Percentiles rank a stretch among this genome's conserved stretches.
Evolutionary conservation across 169 alveolate genomes (phyloP).

Genomic region (Condylostoma magnum): DNA sequence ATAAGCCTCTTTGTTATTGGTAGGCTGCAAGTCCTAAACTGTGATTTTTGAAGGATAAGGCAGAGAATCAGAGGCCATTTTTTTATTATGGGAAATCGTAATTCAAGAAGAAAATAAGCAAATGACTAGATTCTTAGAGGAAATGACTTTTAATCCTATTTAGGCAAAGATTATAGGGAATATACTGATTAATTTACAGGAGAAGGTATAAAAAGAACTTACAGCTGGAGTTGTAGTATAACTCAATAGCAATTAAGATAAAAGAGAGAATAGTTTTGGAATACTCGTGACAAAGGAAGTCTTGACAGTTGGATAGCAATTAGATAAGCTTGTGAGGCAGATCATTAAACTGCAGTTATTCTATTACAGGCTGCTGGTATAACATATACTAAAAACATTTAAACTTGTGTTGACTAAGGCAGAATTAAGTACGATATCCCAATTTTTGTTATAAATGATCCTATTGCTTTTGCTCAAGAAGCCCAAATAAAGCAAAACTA

Average conservation of each 20-base stretch:
- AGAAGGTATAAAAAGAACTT: constrained; percentile 13
- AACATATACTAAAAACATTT: not conserved
- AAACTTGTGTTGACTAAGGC: not conserved
- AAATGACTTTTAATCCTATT: not conserved
- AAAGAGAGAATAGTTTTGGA: constrained; percentile 26
- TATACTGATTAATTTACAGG: constrained; percentile 6
- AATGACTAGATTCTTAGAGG: no score
- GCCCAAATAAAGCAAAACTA: not conserved
- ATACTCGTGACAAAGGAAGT: constrained; percentile 22
- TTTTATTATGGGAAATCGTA: constrained; percentile 28
- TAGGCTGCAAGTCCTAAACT: no score
- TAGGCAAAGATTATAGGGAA: constrained; percentile 28
- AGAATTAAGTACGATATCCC: constrained; percentile 29
- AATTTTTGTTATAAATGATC: constrained; percentile 15
- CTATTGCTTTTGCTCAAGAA: not conserved
- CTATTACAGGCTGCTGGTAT: constrained; percentile 8
- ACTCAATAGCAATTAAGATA: not conserved
- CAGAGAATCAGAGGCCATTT: no score
- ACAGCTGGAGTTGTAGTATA: constrained; percentile 7
- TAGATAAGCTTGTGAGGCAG: constrained; percentile 23
- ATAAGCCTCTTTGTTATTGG: not conserved
- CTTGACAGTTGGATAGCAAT: constrained; percentile 19
- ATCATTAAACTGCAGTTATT: constrained; percentile 20
- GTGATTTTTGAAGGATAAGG: no score
- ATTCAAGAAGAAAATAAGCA: constrained; percentile 13